Base-by-base conservation (phyloP, 805 yeast genomes). In the Starmerella tilneyi region DNA sequence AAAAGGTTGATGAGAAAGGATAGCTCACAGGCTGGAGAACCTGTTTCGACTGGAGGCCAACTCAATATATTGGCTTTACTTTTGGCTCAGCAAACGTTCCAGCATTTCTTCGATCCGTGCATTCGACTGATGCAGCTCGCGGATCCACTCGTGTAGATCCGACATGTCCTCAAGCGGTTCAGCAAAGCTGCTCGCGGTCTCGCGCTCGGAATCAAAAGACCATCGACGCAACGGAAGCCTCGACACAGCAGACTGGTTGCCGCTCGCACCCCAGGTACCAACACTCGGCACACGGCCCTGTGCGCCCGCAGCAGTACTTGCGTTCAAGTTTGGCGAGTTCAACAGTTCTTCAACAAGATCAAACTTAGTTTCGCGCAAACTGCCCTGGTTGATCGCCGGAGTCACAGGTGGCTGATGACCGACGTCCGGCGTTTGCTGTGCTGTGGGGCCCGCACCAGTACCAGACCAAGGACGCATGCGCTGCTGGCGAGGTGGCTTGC, bases 291-390 rank as follows among this genome's bases (percentile, higher is more conserved):
- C 40, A 15, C 40, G 29, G 29, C 19, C 20, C 22, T 21, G 4
- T 11, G 30, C n/a, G 22, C 36, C 37, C 12, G 36, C 21, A 17
- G 19, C 23, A 13, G 30, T 11, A 22, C 43, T 22, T 7, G 35
- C 35, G 9, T 16, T 17, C 20, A 15, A 28, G 21, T 15, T 39
- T 28, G 33, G 36, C 20, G 44, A 33, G 36, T 43, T 42, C 7
- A 49, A 38, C 20, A 49, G 48, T 12, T 32, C 48, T 31, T 49
- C 52, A 6, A 49, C 52, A 9, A 49, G 44, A 3, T 49, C 49
- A 31, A 49, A 49, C 23, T 43, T 46, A 12, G 49, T 36, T 17
- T 49, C 50, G 20, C 47, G 36, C 12, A 44, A 16, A 23, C 47
- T 41, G 13, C 49, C 43, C 9, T 32, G 27, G 26, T 43, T 29